Base-by-base conservation (phyloP, 2,329 filamentous ascomycete genomes). In the Penicillium sp. region DNA sequence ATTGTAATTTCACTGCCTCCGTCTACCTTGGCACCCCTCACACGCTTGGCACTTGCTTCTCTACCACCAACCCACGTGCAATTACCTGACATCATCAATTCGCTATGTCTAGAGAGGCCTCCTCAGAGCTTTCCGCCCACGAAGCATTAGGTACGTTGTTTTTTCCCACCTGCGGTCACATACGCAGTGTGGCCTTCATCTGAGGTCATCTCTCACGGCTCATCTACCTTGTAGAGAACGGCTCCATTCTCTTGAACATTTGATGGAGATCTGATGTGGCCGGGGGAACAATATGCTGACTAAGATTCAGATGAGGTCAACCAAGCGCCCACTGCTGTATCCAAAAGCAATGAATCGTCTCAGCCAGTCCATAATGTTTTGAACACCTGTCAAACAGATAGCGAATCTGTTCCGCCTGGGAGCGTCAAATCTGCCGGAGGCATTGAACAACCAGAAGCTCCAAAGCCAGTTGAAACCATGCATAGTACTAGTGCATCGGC, bases 21-120 rank as follows among this genome's bases (percentile, higher is more conserved):
- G 29, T 8, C 3, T 32, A 32, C 29, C 29, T 32, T 7, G 2
- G 29, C 3, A 32, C 8, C 11, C 11, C 4, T 8, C 11, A 8
- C 29, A 32, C 11, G 11, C 8, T 5, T 32, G 8, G 11, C 11
- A 32, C 3, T 32, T 32, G 3, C 8, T 11, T 32, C 7, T 11
- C 3, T 11, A 32, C 29, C 29, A 32, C 29, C 3, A 32, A 8
- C 11, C 11, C 11, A 45, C 49, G 45, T 47, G 38, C 35, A 34
- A 13, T 41, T 39, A 42, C 47, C 43, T 57, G 52, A 60, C 56
- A 59, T 57, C 55, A 54, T 54, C 52, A 43, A 53, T 52, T 39
- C 47, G 57, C 43, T 47, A 66, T 67, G 65, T 53, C 62, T 46
- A 55, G 56, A 43, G 56, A 62, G 49, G 46, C 43, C 29, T 48